These are phyloP conservation scores for Phytopythium mirpurense DNA, from an alignment of 352 stramenopile species.

Conservation along the genomic window DNA sequence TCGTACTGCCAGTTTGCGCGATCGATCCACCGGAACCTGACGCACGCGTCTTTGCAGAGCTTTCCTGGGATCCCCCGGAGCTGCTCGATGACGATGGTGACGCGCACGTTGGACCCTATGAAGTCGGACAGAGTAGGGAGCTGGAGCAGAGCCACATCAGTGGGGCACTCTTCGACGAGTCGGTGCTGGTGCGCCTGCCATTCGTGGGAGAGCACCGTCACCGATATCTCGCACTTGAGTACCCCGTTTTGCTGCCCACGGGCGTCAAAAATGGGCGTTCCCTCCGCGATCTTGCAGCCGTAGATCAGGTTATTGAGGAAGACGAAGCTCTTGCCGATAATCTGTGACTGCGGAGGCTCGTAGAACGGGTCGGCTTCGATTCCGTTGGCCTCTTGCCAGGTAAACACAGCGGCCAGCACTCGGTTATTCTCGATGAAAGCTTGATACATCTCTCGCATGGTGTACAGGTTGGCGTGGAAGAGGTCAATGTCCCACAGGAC, in stretches of 20 bases:
- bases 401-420: slow-evolving; percentile 22
- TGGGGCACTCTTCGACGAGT: slow-evolving; percentile 48
- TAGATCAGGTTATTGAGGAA: slow-evolving; percentile 58
- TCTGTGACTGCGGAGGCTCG: slow-evolving; percentile 51
- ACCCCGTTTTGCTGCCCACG: slow-evolving; percentile 27
- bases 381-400: slow-evolving; percentile 28
- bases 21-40: slow-evolving; percentile 46
- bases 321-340: slow-evolving; percentile 73
- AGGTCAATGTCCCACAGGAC: slow-evolving; percentile 78
- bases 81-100: slow-evolving; percentile 44
- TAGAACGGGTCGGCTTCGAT: slow-evolving; percentile 72
- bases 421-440: slow-evolving; percentile 76
- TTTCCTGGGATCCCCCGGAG: slow-evolving; percentile 65
- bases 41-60: slow-evolving; percentile 61
- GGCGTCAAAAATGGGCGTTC: slow-evolving; percentile 53
- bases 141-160: slow-evolving; percentile 28
- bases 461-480: slow-evolving; percentile 73
- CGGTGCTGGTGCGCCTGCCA: slow-evolving; percentile 67
- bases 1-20: neutral
- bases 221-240: slow-evolving; percentile 53
- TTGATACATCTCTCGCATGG: slow-evolving; percentile 88
- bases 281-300: slow-evolving; percentile 56
- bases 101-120: slow-evolving; percentile 44
- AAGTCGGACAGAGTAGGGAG: slow-evolving; percentile 42
- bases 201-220: slow-evolving; percentile 65